Base-by-base conservation (phyloP, 306 rosid genomes). In the Parietaria judaica region DNA sequence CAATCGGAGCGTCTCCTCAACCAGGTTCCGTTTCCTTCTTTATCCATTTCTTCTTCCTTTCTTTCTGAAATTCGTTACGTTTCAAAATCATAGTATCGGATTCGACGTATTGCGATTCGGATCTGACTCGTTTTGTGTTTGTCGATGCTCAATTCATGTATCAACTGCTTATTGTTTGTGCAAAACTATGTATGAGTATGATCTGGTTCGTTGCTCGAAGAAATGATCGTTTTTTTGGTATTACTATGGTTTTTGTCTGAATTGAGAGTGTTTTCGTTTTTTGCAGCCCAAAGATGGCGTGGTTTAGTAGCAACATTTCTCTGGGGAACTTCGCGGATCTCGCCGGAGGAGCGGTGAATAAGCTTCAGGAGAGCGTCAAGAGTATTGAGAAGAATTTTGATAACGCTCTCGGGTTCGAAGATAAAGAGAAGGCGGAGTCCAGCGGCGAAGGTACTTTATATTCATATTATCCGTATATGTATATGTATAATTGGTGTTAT, bases 291-390 rank as follows among this genome's bases (percentile, higher is more conserved):
- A 70, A 78, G 79, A 94, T 94, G 99, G 88, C 99, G 58, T 94
- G 99, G 99, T 94, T 88, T 78, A 60, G 86, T 84, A 81, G 82
- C 69, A 84, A 80, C 48, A 88, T 79, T 69, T 23, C 94, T 4
- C 79, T 94, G 90, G 89, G 97, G 69, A 89, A 83, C 82, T 86
- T 94, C 76, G 83, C 96, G 44, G 99, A 94, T 84, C 78, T 94
- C 72, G 87, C 99, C 51, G 99, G 99, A 23, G 97, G 99, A 44
- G 97, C 97, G 7, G 99, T 94, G 31, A 94, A 94, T 71, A 94
- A 94, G 87, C 84, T 94, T 63, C 99, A 94, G 71, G 99, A 94
- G 84, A 94, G 99, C 76, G 99, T 94, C 17, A 94, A 94, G 84
- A 94, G 63, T 74, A 94, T 94, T 34, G 99, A 94, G 82, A 94